These are phyloP conservation scores for Globisporangium perplexum DNA, from an alignment of 352 stramenopile genomes.

Conservation along the genomic window DNA sequence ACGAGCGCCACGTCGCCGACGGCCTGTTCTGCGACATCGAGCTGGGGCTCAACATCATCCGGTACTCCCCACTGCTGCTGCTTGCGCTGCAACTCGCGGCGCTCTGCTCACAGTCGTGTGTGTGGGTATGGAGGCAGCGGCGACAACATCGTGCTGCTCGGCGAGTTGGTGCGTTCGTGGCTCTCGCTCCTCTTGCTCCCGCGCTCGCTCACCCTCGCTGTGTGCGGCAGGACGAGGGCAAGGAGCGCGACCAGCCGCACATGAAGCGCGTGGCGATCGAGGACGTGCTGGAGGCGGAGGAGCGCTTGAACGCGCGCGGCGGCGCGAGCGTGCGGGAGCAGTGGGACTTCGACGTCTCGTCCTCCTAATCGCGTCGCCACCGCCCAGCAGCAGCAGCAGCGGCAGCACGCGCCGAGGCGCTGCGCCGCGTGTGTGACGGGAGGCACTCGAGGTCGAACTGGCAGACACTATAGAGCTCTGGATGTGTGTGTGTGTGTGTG, in stretches of 20 bases:
- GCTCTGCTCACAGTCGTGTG: background rate
- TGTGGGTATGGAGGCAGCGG: slow-evolving; percentile 27
- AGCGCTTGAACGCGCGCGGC: slow-evolving; percentile 59
- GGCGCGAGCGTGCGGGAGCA: slow-evolving; percentile 67
- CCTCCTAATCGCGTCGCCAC: slow-evolving; percentile 4
- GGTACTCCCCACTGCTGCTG: slow-evolving; percentile 24
- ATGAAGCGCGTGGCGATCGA: slow-evolving; percentile 77
- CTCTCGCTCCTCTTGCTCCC: background rate
- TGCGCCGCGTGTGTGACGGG: background rate
- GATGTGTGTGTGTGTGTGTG: background rate
- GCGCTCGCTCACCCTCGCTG: background rate
- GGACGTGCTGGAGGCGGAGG: slow-evolving; percentile 77
- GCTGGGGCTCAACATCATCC: slow-evolving; percentile 95
- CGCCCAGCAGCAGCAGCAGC: background rate
- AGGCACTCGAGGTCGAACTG: background rate
- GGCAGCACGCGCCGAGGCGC: background rate
- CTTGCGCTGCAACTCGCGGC: background rate
- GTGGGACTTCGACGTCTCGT: slow-evolving; percentile 75
- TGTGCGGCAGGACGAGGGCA: slow-evolving; percentile 53
- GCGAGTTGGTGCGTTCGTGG: slow-evolving; percentile 52
- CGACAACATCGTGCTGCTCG: slow-evolving; percentile 85
- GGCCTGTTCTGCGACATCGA: slow-evolving; percentile 94
- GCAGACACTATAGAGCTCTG: slow-evolving; percentile 1
- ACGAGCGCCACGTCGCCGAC: slow-evolving; percentile 83
- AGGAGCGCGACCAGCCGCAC: slow-evolving; percentile 76